A percentile compares a stretch with the other conserved stretches of the same genome.
Evolutionary conservation across 2,329 filamentous ascomycete genomes (phyloP).

Genomic region (Piedraia hortae): DNA sequence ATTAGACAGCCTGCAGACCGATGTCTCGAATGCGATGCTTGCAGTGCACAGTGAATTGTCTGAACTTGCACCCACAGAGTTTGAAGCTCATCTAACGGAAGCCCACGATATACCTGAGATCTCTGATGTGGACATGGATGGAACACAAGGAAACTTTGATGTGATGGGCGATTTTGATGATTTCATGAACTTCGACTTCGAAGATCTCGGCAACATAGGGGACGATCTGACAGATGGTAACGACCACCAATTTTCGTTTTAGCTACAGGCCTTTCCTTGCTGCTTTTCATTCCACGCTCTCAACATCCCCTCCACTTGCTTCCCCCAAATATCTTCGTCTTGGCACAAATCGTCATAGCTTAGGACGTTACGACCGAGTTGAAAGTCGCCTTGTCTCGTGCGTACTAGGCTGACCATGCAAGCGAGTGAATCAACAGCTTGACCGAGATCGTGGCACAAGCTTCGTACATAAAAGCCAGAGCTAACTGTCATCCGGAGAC

Average conservation of each 20-base stretch:
- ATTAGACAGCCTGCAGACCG: conserved; percentile 23
- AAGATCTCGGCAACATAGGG: no score
- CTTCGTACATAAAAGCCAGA: conserved; percentile 93
- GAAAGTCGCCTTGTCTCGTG: conserved; percentile 56
- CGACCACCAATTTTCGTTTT: no score
- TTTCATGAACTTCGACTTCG: no score
- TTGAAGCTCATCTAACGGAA: no score
- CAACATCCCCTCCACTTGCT: conserved; percentile 34
- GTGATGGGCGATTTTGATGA: no score
- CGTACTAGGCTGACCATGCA: conserved; percentile 69
- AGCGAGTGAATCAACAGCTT: conserved; percentile 52
- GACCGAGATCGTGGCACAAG: conserved; percentile 72
- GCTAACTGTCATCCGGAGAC: conserved; percentile 71
- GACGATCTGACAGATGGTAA: no score
- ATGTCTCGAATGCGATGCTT: no score
- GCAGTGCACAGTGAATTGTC: no score
- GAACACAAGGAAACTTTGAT: no score
- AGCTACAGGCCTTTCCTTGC: conserved; percentile 62
- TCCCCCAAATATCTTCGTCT: conserved; percentile 60
- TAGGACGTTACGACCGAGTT: conserved; percentile 37
- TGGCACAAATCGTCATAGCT: conserved; percentile 50
- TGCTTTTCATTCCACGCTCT: conserved; percentile 9
- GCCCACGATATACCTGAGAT: no score
- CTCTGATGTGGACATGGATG: no score
- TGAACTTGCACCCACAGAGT: no score